Evolutionary conservation across 495 filamentous ascomycete species (phyloP).

Genomic region (Neurospora sp.): DNA sequence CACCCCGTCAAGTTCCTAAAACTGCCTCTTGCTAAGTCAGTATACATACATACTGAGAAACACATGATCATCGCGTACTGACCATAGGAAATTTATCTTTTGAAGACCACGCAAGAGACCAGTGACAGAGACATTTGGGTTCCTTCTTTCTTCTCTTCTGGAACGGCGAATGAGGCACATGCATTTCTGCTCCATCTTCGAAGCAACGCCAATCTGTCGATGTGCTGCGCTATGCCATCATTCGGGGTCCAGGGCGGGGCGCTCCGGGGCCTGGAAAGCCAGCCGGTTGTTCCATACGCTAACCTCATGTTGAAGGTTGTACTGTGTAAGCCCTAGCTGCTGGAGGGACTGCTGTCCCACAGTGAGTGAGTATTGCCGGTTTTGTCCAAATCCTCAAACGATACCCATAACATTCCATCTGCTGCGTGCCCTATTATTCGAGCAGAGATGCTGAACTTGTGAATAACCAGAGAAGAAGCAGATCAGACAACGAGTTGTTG

Average conservation of each 20-base stretch:
- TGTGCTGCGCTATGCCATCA: conserved; percentile 6
- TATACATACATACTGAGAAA: background rate
- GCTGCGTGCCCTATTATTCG: background rate
- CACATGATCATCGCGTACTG: background rate
- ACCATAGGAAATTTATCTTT: background rate
- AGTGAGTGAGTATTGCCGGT: background rate
- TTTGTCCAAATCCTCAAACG: conserved; percentile 2
- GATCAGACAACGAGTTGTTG: background rate
- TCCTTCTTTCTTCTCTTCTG: background rate
- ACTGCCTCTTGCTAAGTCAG: background rate
- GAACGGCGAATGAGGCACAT: background rate
- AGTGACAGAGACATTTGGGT: background rate
- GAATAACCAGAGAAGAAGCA: background rate
- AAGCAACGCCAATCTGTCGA: conserved; percentile 1
- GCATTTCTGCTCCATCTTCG: background rate
- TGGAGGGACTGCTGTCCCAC: background rate
- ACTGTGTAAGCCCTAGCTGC: background rate
- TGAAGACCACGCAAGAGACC: background rate
- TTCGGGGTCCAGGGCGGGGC: conserved; percentile 1
- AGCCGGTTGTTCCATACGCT: background rate
- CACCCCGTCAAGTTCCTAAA: background rate
- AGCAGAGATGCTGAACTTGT: background rate
- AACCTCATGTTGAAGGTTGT: background rate
- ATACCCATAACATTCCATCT: background rate
- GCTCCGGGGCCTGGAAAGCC: background rate